Evolutionary conservation across 345 rosid species (phyloP).

Genomic region (Euphorbia lathyris): DNA sequence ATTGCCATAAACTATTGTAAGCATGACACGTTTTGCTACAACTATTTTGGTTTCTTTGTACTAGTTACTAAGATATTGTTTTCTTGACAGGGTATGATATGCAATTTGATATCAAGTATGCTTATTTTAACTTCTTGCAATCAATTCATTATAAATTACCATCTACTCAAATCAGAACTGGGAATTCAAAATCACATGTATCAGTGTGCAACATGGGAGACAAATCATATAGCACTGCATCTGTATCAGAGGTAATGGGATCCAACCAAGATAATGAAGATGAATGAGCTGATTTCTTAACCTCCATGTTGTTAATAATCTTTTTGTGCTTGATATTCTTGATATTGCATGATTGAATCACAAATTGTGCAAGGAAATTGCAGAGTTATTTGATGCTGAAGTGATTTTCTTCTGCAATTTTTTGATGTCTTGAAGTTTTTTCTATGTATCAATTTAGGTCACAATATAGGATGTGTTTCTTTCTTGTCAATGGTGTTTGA

Average conservation of each 20-base stretch:
- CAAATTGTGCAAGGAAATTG: neutral
- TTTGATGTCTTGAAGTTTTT: neutral
- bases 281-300: neutral
- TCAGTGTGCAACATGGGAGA: slow-evolving; percentile 9
- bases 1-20: slow-evolving; percentile 87
- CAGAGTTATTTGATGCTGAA: neutral
- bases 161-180: slow-evolving; percentile 20
- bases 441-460: neutral
- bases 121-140: slow-evolving; percentile 80
- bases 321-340: neutral
- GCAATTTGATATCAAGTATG: slow-evolving; percentile 87
- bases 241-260: neutral
- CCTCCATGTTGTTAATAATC: neutral
- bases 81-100: slow-evolving; percentile 78
- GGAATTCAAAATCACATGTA: slow-evolving; percentile 19
- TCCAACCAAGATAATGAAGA: neutral
- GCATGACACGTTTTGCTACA: slow-evolving; percentile 13
- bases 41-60: neutral
- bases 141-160: slow-evolving; percentile 40
- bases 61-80: neutral
- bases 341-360: neutral
- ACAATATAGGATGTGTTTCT: neutral
- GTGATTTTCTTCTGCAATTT: neutral
- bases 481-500: neutral
- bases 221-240: slow-evolving; percentile 2